Conservation (phyloP, 805 yeast species). For the Wickerhamomyces strasburgensis region DNA sequence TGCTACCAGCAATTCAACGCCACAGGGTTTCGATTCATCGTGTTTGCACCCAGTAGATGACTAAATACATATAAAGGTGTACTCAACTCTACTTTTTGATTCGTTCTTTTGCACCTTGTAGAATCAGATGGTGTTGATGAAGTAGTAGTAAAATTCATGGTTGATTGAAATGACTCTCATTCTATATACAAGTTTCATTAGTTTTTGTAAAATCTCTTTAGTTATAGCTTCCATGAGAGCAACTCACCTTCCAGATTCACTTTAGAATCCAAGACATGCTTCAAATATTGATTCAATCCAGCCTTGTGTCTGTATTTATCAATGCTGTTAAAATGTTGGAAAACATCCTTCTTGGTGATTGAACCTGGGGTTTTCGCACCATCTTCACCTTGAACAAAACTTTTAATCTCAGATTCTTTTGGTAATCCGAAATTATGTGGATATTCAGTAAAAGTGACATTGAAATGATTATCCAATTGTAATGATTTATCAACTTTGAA, state of each 20-base stretch:
- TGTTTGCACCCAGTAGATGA: no score
- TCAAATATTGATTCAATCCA: conserved; percentile 60
- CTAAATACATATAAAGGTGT: no score
- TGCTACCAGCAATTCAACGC: no score
- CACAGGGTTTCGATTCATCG: no score
- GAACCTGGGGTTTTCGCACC: conserved; percentile 26
- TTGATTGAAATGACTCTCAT: neutral
- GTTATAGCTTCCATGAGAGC: conserved; percentile 19
- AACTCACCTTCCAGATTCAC: conserved; percentile 8
- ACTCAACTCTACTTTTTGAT: no score
- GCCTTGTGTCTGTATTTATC: conserved; percentile 40
- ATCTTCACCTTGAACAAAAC: conserved; percentile 66
- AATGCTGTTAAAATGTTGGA: conserved; percentile 51
- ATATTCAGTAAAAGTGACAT: conserved; percentile 39
- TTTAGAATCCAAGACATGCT: conserved; percentile 43
- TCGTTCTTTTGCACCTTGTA: no score
- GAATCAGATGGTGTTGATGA: neutral
- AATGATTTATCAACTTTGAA: conserved; percentile 27
- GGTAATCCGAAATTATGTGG: conserved; percentile 73
- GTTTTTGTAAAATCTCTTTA: neutral
- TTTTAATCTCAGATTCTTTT: conserved; percentile 55
- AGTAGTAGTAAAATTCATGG: neutral
- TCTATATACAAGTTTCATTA: conserved; percentile 22
- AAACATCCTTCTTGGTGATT: conserved; percentile 58
- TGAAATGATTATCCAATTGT: conserved; percentile 25